These are phyloP conservation scores for Glycine soja DNA, from an alignment of 306 rosid species.

Conservation along the genomic window DNA sequence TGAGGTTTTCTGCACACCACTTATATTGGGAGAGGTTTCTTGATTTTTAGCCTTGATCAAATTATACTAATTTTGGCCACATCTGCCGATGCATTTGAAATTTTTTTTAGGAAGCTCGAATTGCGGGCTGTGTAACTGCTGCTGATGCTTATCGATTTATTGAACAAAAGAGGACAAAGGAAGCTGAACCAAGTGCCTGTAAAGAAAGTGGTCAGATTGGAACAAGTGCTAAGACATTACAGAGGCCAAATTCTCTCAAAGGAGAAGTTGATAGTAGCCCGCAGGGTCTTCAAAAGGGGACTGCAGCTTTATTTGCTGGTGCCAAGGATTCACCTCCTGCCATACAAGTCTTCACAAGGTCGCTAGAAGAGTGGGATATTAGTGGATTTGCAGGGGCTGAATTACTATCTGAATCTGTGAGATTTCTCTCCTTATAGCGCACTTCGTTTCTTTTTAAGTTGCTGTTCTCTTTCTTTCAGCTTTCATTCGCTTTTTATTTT, in stretches of 20 bases:
- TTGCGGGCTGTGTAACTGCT: constrained; percentile 77
- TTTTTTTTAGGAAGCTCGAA: constrained; percentile 73
- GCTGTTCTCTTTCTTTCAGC: background rate
- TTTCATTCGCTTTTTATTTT: background rate
- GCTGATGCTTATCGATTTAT: constrained; percentile 64
- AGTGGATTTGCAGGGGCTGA: constrained; percentile 67
- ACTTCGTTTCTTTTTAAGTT: background rate
- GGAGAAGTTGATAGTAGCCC: constrained; percentile 63
- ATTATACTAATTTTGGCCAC: background rate
- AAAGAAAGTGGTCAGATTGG: constrained; percentile 64
- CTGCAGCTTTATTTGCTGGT: constrained; percentile 47
- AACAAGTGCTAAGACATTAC: constrained; percentile 54
- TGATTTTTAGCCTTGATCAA: constrained; percentile 3
- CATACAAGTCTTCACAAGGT: constrained; percentile 49
- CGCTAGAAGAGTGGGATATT: constrained; percentile 78
- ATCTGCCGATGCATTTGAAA: background rate
- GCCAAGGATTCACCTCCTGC: constrained; percentile 54
- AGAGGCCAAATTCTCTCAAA: constrained; percentile 51
- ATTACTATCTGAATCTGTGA: constrained; percentile 77
- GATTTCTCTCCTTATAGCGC: constrained; percentile 35
- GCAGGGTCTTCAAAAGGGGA: constrained; percentile 50
- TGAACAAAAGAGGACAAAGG: constrained; percentile 64
- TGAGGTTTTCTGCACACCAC: constrained; percentile 19
- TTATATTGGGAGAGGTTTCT: background rate
- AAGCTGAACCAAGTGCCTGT: constrained; percentile 52